phyloP scores from a whole-genome alignment of 2,329 filamentous ascomycete species.

The Aspergillus aculeatus region DNA sequence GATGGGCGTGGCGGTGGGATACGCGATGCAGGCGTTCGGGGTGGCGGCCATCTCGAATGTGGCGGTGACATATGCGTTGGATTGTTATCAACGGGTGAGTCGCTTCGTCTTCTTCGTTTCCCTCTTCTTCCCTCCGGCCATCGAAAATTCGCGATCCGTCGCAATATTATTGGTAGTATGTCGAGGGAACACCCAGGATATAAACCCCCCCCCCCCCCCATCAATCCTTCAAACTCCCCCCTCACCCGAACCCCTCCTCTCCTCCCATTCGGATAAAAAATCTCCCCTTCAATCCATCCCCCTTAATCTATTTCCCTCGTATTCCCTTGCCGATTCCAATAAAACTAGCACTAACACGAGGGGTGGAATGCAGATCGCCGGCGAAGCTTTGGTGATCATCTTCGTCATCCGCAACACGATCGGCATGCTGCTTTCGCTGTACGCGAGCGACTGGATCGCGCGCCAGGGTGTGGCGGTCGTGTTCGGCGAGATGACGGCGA shows the following conservation, averaged over 20 bases:
- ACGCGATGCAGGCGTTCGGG: constrained; percentile 29
- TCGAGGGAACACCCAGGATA: too few species aligned
- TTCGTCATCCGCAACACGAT: constrained; percentile 31
- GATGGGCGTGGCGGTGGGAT: constrained; percentile 26
- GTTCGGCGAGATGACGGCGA: constrained; percentile 29
- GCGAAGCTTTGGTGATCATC: constrained; percentile 28
- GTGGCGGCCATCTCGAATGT: constrained; percentile 30
- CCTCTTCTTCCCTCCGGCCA: too few species aligned
- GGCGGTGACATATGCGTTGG: constrained; percentile 27
- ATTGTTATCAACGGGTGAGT: constrained; percentile 27
- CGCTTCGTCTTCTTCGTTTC: too few species aligned
- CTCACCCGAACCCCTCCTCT: too few species aligned
- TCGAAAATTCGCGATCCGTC: too few species aligned
- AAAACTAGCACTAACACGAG: background rate
- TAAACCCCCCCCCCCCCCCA: too few species aligned
- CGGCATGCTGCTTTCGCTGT: constrained; percentile 27
- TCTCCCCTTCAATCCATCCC: background rate
- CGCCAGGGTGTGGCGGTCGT: constrained; percentile 22
- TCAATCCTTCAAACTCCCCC: too few species aligned
- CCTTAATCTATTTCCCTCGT: background rate
- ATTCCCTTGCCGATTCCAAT: background rate
- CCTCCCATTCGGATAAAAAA: too few species aligned
- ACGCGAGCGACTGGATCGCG: constrained; percentile 26
- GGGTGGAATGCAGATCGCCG: constrained; percentile 17
- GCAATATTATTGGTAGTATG: too few species aligned